Base-by-base conservation (phyloP, 2,329 filamentous ascomycete species). In the Macroventuria anomochaeta region DNA sequence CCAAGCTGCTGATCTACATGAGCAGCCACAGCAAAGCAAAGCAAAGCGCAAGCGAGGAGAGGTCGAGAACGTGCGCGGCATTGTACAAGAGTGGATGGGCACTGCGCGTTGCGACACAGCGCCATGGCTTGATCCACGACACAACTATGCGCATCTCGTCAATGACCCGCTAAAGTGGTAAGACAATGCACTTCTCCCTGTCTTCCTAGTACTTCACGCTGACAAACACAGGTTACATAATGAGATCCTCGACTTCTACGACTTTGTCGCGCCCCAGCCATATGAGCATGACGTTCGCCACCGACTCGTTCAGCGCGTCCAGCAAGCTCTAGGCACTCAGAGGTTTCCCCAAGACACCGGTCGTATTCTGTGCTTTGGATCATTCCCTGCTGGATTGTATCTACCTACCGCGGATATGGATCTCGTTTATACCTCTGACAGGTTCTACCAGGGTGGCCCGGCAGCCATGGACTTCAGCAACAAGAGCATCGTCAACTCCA, bases 381-480 rank as follows among this genome's bases (percentile, higher is more conserved):
- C 95, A 0, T 99, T 93, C 75, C 93, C 91, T 63, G 91, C 91
- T 3, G 91, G 90, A 7, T 67, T 84, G 6, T 90, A 90, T 69
- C 79, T 91, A 8, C 88, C 88, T 6, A 87, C 89, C 1, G 91
- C 90, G 13, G 95, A 99, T 70, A 96, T 99, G 87, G 95, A 99
- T 71, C 80, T 99, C 40, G 95, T 96, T 2, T 83, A 95, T 46
- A 84, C 93, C 43, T 88, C 87, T 1, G 78, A 80, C 21, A 91
- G 85, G 59, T 79, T 86, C 58, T 71, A 77, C 7, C 79, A 81
- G 3, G 83, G 83, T 67, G 77, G 7, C 71, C 83, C 53, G 77
- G 77, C 60, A 34, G 53, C 59, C 3, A 52, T 69, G 29, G 63
- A 67, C 21, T 44, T 59, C 17, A 52, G 48, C 7, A 34, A 54